A percentile compares a stretch with the other conserved stretches of the same genome.
Evolutionary conservation across 257 asterid species (phyloP).

Genomic region (Solanum tacnaense): DNA sequence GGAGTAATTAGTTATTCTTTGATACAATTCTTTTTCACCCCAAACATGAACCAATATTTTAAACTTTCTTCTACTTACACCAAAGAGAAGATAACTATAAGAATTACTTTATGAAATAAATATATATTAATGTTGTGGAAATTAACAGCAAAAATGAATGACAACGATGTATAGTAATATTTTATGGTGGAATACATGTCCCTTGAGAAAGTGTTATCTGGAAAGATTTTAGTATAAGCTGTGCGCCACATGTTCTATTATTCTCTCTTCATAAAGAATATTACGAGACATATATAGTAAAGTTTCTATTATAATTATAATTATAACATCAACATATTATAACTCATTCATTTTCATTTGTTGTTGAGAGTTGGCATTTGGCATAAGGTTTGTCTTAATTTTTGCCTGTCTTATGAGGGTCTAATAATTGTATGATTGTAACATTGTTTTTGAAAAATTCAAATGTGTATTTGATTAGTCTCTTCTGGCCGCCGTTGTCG

Average conservation of each 20-base stretch:
- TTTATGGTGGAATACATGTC: neutral
- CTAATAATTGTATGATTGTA: neutral
- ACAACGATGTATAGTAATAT: neutral
- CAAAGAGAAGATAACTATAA: neutral
- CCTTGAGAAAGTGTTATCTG: neutral
- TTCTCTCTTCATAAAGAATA: neutral
- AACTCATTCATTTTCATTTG: neutral
- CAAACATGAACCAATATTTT: neutral
- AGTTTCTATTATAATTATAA: neutral
- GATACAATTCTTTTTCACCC: neutral
- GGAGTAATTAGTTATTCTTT: no score
- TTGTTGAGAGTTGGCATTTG: constrained; percentile 10
- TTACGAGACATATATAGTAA: neutral
- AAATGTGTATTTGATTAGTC: neutral
- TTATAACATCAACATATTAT: neutral
- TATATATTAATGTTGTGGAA: neutral
- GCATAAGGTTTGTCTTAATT: neutral
- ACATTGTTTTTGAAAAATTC: neutral
- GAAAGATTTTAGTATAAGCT: neutral
- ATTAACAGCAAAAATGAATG: neutral
- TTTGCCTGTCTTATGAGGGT: constrained; percentile 2
- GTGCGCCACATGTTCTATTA: constrained; percentile 7
- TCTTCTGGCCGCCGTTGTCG: neutral
- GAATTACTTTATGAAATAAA: no score
- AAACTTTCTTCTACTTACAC: neutral